A percentile compares a stretch with the other conserved stretches of the same genome.
Conservation (phyloP, 2,329 filamentous ascomycete species). For the Pseudocercospora pini-densiflorae region DNA sequence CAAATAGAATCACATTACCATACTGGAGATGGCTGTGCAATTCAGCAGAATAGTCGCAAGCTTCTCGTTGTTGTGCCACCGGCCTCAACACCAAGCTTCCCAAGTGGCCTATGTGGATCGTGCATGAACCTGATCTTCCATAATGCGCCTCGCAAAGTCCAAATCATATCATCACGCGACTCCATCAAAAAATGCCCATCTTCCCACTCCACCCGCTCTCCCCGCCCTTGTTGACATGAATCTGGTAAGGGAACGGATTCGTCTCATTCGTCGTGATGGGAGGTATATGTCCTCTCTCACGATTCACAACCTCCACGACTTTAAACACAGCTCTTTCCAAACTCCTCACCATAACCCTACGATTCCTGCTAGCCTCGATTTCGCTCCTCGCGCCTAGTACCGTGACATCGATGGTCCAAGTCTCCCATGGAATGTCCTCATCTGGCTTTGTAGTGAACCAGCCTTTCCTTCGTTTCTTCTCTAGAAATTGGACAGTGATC, state of each 20-base stretch:
- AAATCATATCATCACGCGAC: too few relatives aligned
- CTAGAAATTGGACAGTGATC: conserved; percentile 89
- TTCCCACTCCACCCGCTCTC: conserved; percentile 27
- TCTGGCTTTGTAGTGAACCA: conserved; percentile 76
- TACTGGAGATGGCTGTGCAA: too few relatives aligned
- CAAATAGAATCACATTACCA: too few relatives aligned
- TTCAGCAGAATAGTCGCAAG: too few relatives aligned
- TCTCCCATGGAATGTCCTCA: conserved; percentile 96
- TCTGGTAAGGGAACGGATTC: conserved; percentile 95
- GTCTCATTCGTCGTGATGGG: conserved; percentile 90
- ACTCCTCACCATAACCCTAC: conserved; percentile 87
- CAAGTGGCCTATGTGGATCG: too few relatives aligned
- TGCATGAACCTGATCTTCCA: too few relatives aligned
- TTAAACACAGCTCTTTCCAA: conserved; percentile 87
- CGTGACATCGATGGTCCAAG: conserved; percentile 93
- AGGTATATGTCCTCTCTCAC: conserved; percentile 93
- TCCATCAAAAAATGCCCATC: conserved; percentile 26
- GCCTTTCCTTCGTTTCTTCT: conserved; percentile 86
- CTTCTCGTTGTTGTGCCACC: too few relatives aligned
- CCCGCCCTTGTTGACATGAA: conserved; percentile 78
- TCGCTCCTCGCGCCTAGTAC: conserved; percentile 88
- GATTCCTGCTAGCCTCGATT: conserved; percentile 82
- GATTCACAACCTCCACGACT: conserved; percentile 84
- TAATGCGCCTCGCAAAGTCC: too few relatives aligned
- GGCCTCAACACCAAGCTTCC: too few relatives aligned